Percentiles rank a stretch among this genome's conserved stretches.
phyloP scores from a whole-genome alignment of 2,329 filamentous ascomycete genomes.

The Neofusicoccum ribis region DNA sequence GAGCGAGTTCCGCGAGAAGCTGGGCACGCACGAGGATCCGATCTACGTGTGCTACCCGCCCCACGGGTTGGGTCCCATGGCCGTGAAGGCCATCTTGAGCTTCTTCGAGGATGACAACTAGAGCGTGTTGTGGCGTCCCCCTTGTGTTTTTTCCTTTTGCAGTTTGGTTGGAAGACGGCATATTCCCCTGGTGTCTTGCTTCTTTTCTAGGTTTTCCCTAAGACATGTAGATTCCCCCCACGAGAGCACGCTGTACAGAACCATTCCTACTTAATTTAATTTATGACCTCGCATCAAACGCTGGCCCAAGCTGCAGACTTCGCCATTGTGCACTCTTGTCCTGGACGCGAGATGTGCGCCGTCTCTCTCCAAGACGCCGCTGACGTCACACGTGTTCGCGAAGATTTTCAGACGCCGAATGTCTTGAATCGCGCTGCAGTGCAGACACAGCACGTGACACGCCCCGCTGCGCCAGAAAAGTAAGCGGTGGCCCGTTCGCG shows the following conservation, averaged over 20 bases:
- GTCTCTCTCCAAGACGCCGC: neutral
- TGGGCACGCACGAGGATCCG: slow-evolving; percentile 79
- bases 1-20: slow-evolving; percentile 86
- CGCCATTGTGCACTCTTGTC: neutral
- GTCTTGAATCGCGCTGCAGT: neutral
- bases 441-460: neutral
- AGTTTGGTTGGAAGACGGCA: neutral
- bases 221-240: slow-evolving; percentile 15
- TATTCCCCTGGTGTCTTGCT: neutral
- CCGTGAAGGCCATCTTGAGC: slow-evolving; percentile 80
- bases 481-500: neutral
- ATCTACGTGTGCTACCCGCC: slow-evolving; percentile 90
- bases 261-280: neutral
- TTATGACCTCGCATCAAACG: neutral
- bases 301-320: no score
- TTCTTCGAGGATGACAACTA: slow-evolving; percentile 76
- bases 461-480: neutral
- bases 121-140: neutral
- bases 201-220: neutral
- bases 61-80: slow-evolving; percentile 78
- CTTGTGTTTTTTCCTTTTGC: neutral
- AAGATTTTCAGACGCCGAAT: neutral
- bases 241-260: slow-evolving; percentile 1
- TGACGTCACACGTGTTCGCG: neutral
- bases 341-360: no score